Base-by-base conservation (phyloP, 345 rosid species). In the Chamaenerion angustifolium region DNA sequence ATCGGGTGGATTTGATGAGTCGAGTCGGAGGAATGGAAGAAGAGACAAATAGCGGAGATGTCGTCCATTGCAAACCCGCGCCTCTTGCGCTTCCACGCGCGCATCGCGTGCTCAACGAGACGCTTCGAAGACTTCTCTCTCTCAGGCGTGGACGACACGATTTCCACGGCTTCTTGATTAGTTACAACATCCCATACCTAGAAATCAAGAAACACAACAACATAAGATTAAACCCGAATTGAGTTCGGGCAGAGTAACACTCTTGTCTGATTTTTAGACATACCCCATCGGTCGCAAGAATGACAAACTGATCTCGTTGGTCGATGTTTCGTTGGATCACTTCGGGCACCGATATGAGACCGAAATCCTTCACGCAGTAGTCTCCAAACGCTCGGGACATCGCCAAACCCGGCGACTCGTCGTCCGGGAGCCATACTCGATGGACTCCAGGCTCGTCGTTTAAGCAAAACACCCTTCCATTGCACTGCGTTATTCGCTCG, bases 361-460 rank as follows among this genome's bases (percentile, higher is more conserved):
- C 96, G 42, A 65, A 84, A 35, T 77, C 77, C 70, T 92, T 92
- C 3, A 86, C 44, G 59, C 98, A 86, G 60, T 78, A 78, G 72
- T 90, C 98, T 17, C 96, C 98, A 21, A 90, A 90, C 12, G 98
- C 94, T 69, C 98, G 76, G 11, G 96, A 90, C 98, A 90, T 90
- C 43, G 98, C 94, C 4, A 90, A 83, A 27, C 98, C 98, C 0
- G 96, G 98, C 0, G 71, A 71, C 27, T 86, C 87, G 54, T 55
- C 78, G 27, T 76, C 66, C 2, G 96, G 96, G 55, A 81, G 80
- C 98, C 98, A 90, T 18, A 90, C 67, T 11, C 98, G 79, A 60
- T 90, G 95, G 41, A 90, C 87, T 9, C 94, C 94, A 15, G 89
- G 98, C 69, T 90, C 96, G 27, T 90, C 98, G 4, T 71, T 48